Evolutionary conservation across 441 rosid species (phyloP).

Genomic region (Pelargonium cotyledonis): DNA sequence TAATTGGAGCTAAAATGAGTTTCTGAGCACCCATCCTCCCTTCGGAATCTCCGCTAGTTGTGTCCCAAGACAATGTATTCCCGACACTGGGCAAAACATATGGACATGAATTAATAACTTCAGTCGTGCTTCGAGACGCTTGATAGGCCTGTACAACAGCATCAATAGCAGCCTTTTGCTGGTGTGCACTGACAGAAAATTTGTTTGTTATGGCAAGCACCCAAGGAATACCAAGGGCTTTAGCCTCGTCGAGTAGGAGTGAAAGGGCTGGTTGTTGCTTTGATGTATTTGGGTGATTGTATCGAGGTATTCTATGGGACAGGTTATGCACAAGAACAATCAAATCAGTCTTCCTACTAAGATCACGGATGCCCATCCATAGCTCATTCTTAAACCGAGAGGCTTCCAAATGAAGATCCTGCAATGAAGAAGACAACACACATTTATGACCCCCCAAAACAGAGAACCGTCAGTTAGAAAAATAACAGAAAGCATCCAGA

Average conservation of each 20-base stretch:
- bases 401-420: constrained; percentile 68
- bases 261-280: constrained; percentile 69
- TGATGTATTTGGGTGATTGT: constrained; percentile 38
- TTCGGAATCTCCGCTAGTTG: constrained; percentile 42
- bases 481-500: no score
- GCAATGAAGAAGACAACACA: constrained; percentile 11
- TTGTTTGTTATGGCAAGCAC: constrained; percentile 89
- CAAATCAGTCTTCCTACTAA: constrained; percentile 72
- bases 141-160: constrained; percentile 74
- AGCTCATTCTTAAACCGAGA: constrained; percentile 80
- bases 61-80: constrained; percentile 69
- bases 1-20: constrained; percentile 56
- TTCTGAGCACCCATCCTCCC: constrained; percentile 48
- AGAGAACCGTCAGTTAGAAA: no score
- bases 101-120: constrained; percentile 80
- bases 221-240: constrained; percentile 96
- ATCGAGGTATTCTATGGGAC: constrained; percentile 79
- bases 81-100: constrained; percentile 64
- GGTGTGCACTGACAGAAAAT: constrained; percentile 97
- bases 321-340: constrained; percentile 89
- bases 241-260: constrained; percentile 78
- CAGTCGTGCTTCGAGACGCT: constrained; percentile 56
- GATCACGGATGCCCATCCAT: constrained; percentile 80
- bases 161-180: constrained; percentile 68
- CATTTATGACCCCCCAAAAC: not conserved